Base-by-base conservation (phyloP, 2,329 filamentous ascomycete species). In the Verticillium isaacii region DNA sequence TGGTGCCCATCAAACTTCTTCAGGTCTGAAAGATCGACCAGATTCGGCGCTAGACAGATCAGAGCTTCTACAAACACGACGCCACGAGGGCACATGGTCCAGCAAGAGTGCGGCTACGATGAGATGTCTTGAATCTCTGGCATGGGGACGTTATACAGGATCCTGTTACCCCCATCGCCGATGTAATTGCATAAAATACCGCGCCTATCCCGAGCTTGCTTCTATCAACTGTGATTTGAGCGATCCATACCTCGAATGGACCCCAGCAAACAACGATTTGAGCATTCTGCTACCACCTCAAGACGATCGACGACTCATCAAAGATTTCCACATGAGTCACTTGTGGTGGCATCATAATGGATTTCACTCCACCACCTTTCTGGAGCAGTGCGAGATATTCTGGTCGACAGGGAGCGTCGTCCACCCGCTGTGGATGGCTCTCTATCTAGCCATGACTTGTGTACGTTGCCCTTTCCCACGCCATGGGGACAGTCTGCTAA, bases 101-200 rank as follows among this genome's bases (percentile, higher is more conserved):
- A 50, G 45, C 19, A 23, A 50, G 19, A 50, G 45, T 14, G 39
- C 15, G 25, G 32, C 36, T 25, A 29, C 54, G 23, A 63, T 75
- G 23, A 73, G 72, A 0, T 70, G 72, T 1, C 69, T 76, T 14
- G 74, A 76, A 63, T 71, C 74, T 64, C 68, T 75, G 17, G 73
- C 73, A 2, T 76, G 74, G 74, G 73, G 72, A n/a, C 70, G 74
- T 54, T 72, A 74, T 56, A 71, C 68, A 15, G 69, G 70, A 5
- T 66, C 68, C 5, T 75, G 73, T 60, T 75, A 70, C 56, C 73
- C 73, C 2, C 73, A 75, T 57, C 66, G 71, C 14, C 65, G 67
- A 17, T 74, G 74, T 57, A 66, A 29, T 58, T 75, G 68, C 68
- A 68, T 65, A 57, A 69, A 58, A 57, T 65, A 68, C 37, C 65